Percentiles rank a stretch among this genome's conserved stretches.
phyloP scores from a whole-genome alignment of 352 stramenopile genomes.

The Plasmopara halstedii region DNA sequence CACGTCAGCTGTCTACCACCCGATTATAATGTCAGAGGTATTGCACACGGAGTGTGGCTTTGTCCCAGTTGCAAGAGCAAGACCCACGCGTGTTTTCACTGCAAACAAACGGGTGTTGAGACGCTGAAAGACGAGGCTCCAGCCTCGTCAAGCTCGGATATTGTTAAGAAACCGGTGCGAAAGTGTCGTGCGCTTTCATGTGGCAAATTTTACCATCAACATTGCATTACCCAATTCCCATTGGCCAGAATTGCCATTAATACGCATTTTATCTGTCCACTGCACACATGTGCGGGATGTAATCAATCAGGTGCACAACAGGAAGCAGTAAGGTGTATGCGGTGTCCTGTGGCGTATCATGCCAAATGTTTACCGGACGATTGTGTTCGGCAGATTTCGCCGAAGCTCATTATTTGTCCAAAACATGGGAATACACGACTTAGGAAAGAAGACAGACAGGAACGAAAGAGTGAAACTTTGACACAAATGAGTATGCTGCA shows the following conservation, averaged over 20 bases:
- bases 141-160: background rate
- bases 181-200: constrained; percentile 79
- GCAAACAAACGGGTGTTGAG: constrained; percentile 44
- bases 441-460: background rate
- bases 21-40: background rate
- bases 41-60: constrained; percentile 33
- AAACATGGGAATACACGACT: constrained; percentile 27
- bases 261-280: constrained; percentile 77
- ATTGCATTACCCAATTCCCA: constrained; percentile 74
- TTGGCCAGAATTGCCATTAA: constrained; percentile 67
- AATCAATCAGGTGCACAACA: constrained; percentile 72
- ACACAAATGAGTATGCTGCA: constrained; percentile 9
- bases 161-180: constrained; percentile 27
- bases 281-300: constrained; percentile 74
- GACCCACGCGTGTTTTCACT: constrained; percentile 78
- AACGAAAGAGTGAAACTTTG: background rate
- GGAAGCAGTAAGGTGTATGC: constrained; percentile 70
- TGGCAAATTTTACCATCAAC: constrained; percentile 79
- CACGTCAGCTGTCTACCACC: constrained; percentile 40
- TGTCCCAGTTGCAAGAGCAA: constrained; percentile 47
- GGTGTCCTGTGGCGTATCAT: constrained; percentile 76
- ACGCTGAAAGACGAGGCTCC: constrained; percentile 10
- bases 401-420: constrained; percentile 71
- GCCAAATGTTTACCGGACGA: constrained; percentile 60
- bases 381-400: constrained; percentile 44